phyloP scores from a whole-genome alignment of 805 yeast genomes.

The Yarrowia divulgata region DNA sequence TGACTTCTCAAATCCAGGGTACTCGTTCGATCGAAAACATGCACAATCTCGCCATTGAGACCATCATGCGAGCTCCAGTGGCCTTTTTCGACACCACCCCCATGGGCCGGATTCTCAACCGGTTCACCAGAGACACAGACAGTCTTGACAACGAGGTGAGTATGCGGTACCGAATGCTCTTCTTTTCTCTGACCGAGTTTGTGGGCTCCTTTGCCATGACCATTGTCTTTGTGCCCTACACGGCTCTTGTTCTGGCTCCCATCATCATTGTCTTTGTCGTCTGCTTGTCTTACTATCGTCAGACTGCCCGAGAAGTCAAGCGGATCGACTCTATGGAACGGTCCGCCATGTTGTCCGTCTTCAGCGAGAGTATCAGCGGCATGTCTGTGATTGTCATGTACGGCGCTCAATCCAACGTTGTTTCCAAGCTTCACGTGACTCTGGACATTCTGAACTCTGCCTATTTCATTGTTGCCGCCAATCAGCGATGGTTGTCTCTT shows the following conservation, averaged over 20 bases:
- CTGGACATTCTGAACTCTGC: constrained; percentile 73
- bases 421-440: constrained; percentile 55
- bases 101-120: constrained; percentile 91
- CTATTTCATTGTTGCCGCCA: constrained; percentile 65
- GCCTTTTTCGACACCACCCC: constrained; percentile 97
- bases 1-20: constrained; percentile 2
- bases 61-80: constrained; percentile 74
- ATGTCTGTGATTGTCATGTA: constrained; percentile 69
- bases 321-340: constrained; percentile 75
- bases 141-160: constrained; percentile 90
- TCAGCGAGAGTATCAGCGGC: constrained; percentile 74
- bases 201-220: constrained; percentile 65
- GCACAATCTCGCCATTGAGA: constrained; percentile 68
- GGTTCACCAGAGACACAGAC: constrained; percentile 94
- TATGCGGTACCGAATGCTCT: constrained; percentile 62
- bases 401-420: constrained; percentile 56
- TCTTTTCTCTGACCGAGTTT: constrained; percentile 59
- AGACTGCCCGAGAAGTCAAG: constrained; percentile 76
- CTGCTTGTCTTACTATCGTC: constrained; percentile 65
- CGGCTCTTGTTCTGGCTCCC: constrained; percentile 66
- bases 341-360: constrained; percentile 72
- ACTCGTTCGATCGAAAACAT: constrained; percentile 50
- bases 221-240: constrained; percentile 70
- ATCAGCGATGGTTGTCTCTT: constrained; percentile 76
- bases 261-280: constrained; percentile 55